Conservation (phyloP, 2,329 filamentous ascomycete genomes). For the Penicillium sp. region DNA sequence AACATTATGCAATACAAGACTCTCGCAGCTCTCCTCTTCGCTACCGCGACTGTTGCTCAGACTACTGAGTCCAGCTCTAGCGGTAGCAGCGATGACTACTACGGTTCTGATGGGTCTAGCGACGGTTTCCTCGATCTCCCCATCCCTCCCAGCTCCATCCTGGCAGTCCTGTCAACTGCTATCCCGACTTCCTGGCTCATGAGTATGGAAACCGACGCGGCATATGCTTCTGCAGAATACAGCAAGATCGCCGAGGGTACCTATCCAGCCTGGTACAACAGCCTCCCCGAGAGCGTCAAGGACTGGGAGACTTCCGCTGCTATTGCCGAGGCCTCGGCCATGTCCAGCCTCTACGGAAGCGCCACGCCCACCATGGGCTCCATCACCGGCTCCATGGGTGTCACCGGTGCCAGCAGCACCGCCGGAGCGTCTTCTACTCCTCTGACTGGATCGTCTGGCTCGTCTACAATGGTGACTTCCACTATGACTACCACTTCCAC, state of each 20-base stretch:
- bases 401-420: not conserved
- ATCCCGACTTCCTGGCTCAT: slow-evolving; percentile 10
- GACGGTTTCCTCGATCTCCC: not conserved
- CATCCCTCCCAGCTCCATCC: slow-evolving; percentile 5
- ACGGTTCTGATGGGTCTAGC: not conserved
- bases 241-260: slow-evolving; percentile 8
- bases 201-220: slow-evolving; percentile 7
- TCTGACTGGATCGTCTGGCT: slow-evolving; percentile 2
- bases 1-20: slow-evolving; percentile 16
- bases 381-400: not conserved
- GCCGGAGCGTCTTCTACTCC: not conserved
- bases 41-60: slow-evolving; percentile 7
- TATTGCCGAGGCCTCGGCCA: not conserved
- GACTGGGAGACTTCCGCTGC: slow-evolving; percentile 13
- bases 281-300: slow-evolving; percentile 13
- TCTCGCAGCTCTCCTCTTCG: slow-evolving; percentile 8
- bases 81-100: not conserved
- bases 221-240: slow-evolving; percentile 7
- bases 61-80: not conserved
- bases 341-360: slow-evolving; percentile 2
- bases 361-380: not conserved
- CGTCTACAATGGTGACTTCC: not conserved
- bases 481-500: slow-evolving; percentile 3
- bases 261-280: slow-evolving; percentile 19
- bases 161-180: slow-evolving; percentile 8